A percentile compares a stretch with the other conserved stretches of the same genome.
Evolutionary conservation across 2,329 filamentous ascomycete genomes (phyloP).

Genomic region (Tolypocladium guangdongense): DNA sequence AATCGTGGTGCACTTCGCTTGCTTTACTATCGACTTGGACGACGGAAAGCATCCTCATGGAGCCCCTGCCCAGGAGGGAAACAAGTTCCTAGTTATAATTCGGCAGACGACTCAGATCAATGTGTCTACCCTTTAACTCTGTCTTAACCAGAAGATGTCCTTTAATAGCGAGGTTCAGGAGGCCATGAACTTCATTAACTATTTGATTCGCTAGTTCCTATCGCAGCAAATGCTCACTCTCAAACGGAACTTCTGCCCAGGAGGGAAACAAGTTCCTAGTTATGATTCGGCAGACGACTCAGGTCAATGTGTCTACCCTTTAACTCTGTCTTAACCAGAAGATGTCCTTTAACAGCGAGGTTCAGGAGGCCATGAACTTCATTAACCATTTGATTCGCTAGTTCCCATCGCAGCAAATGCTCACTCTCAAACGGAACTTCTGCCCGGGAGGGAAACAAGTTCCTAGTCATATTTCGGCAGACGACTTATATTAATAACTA

Average conservation of each 20-base stretch:
- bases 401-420: slow-evolving; percentile 55
- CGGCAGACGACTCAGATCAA: slow-evolving; percentile 56
- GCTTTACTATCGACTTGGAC: slow-evolving; percentile 64
- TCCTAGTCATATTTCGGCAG: too few relatives aligned
- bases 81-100: slow-evolving; percentile 51
- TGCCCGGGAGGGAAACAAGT: too few relatives aligned
- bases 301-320: slow-evolving; percentile 57
- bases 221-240: slow-evolving; percentile 56
- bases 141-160: slow-evolving; percentile 47
- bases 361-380: slow-evolving; percentile 79
- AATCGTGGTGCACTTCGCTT: slow-evolving; percentile 38
- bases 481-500: too few relatives aligned
- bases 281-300: slow-evolving; percentile 52
- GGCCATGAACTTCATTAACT: slow-evolving; percentile 83
- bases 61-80: slow-evolving; percentile 20
- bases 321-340: slow-evolving; percentile 53
- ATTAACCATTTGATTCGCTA: slow-evolving; percentile 83
- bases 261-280: slow-evolving; percentile 45
- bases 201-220: slow-evolving; percentile 73
- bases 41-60: slow-evolving; percentile 39
- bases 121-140: slow-evolving; percentile 53
- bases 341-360: slow-evolving; percentile 49
- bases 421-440: slow-evolving; percentile 72
- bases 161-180: slow-evolving; percentile 63
- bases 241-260: slow-evolving; percentile 72